These are phyloP conservation scores for Acanthamoeba lenticulata DNA, from an alignment of 208 protist species.

Conservation along the genomic window DNA sequence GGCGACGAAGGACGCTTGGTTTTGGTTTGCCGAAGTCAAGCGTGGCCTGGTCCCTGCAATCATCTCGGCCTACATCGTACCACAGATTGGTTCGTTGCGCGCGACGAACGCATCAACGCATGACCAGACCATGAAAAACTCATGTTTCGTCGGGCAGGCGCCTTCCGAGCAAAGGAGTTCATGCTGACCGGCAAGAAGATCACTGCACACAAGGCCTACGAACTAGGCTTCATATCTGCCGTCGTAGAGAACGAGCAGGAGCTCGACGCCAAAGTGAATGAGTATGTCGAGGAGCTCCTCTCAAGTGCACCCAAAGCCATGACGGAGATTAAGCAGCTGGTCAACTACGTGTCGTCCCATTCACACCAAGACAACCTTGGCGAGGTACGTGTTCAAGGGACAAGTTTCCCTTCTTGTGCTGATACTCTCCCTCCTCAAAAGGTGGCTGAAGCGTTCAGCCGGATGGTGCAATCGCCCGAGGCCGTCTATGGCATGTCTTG, in stretches of 20 bases:
- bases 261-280: slow-evolving; percentile 2
- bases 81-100: slow-evolving; percentile 41
- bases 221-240: slow-evolving; percentile 36
- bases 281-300: slow-evolving; percentile 58
- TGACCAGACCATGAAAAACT: too few relatives aligned
- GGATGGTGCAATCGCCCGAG: slow-evolving; percentile 41
- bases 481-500: slow-evolving; percentile 65
- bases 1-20: slow-evolving; percentile 31
- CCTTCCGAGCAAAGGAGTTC: slow-evolving; percentile 39
- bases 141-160: background rate
- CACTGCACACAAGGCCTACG: slow-evolving; percentile 3
- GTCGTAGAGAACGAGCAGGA: slow-evolving; percentile 58
- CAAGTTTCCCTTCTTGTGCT: background rate
- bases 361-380: slow-evolving; percentile 28
- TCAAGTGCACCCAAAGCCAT: slow-evolving; percentile 35
- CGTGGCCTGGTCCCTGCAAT: slow-evolving; percentile 45
- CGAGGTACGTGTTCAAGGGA: background rate
- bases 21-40: slow-evolving; percentile 66
- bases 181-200: slow-evolving; percentile 63
- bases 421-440: background rate
- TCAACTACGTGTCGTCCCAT: slow-evolving; percentile 29
- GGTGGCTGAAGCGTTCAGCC: slow-evolving; percentile 4
- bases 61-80: slow-evolving; percentile 67
- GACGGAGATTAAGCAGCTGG: slow-evolving; percentile 36
- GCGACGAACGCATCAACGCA: too few relatives aligned